phyloP scores from a whole-genome alignment of 2,329 filamentous ascomycete genomes.

The Orbilia javanica region DNA sequence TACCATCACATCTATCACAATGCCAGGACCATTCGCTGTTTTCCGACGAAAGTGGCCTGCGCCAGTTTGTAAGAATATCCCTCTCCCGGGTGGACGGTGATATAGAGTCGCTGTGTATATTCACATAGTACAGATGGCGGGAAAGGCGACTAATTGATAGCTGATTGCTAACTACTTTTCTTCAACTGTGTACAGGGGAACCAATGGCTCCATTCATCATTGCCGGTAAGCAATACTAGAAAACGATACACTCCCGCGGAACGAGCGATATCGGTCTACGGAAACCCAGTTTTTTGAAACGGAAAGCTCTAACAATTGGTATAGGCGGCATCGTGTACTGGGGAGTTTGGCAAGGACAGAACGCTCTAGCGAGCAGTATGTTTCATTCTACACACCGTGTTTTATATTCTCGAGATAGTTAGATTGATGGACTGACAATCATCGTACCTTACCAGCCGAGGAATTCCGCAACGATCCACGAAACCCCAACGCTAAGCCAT shows the following conservation, averaged over 20 bases:
- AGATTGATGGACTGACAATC: constrained; percentile 54
- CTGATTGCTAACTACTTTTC: constrained; percentile 51
- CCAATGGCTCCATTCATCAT: constrained; percentile 94
- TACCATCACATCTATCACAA: constrained; percentile 13
- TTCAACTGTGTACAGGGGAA: constrained; percentile 74
- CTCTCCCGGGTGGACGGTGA: not conserved
- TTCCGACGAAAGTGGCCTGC: constrained; percentile 87
- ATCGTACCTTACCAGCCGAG: constrained; percentile 72
- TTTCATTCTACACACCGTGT: constrained; percentile 60
- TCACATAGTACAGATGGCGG: constrained; percentile 11
- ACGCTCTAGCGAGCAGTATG: constrained; percentile 82
- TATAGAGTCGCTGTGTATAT: not conserved
- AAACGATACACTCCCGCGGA: not conserved
- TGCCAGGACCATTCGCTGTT: constrained; percentile 51
- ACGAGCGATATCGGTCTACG: constrained; percentile 3
- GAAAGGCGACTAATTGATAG: constrained; percentile 61
- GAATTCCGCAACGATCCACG: constrained; percentile 98
- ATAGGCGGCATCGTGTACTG: constrained; percentile 87
- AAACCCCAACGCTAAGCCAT: constrained; percentile 74
- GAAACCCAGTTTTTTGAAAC: not conserved
- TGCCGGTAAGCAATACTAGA: constrained; percentile 77
- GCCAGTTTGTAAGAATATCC: constrained; percentile 75
- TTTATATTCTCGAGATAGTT: not conserved
- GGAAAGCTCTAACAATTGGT: constrained; percentile 29
- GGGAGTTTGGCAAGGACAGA: constrained; percentile 87